These are phyloP conservation scores for Hemisphaericaspora xylofermentans DNA, from an alignment of 1,139 yeast genomes.

Conservation along the genomic window DNA sequence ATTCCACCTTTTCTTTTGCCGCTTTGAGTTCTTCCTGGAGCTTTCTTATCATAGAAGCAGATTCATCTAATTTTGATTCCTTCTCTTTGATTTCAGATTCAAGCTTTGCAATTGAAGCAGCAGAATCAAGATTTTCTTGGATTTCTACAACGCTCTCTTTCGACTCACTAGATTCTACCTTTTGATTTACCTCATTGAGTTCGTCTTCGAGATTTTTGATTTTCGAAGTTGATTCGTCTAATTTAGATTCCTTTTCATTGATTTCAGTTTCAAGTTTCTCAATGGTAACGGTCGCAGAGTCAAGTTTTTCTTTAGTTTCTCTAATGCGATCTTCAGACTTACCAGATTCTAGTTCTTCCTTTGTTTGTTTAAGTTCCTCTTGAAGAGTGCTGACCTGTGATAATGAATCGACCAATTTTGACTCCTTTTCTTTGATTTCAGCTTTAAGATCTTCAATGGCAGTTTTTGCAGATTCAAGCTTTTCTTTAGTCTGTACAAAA, in stretches of 20 bases:
- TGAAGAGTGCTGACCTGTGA: background rate
- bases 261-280: background rate
- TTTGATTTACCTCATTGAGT: no score
- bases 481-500: constrained; percentile 5
- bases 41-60: background rate
- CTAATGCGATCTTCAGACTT: no score
- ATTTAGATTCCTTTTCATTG: background rate
- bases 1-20: no score
- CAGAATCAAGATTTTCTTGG: constrained; percentile 9
- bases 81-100: background rate
- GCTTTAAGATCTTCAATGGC: no score
- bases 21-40: no score
- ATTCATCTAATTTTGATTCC: background rate
- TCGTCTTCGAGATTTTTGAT: constrained; percentile 3
- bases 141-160: background rate
- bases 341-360: no score
- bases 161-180: no score
- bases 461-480: constrained; percentile 4
- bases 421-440: background rate
- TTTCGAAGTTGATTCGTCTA: background rate
- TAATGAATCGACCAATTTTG: background rate
- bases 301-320: constrained; percentile 8
- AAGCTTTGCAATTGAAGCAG: no score
- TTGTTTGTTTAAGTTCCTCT: no score
- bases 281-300: background rate